Evolutionary conservation across 2,329 filamentous ascomycete genomes (phyloP), one percentile per base, ranked within the genome.

Genomic region (Phialocephala sp.): DNA sequence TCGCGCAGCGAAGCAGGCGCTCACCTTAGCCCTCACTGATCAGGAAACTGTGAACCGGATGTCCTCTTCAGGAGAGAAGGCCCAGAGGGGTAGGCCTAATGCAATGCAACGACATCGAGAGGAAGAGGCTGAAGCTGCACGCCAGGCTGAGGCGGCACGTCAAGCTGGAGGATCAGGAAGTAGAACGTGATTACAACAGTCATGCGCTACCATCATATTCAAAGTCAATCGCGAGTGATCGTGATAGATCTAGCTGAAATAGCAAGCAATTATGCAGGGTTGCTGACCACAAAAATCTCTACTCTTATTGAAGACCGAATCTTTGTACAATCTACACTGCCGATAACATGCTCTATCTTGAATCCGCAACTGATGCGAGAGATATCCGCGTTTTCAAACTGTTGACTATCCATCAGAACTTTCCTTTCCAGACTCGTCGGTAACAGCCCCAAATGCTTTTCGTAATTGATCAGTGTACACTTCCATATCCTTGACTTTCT

Each of bases 61-160:
- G 59, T 61, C 59, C 39, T 61, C 59, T 61, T 61, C 59, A 1
- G 59, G 59, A 41, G n/a, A 61, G 15, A 22, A 55, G 24, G 59
- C 59, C 32, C 47, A 54, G 59, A 14, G n/a, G 12, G 32, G 24
- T 39, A 52, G 59, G 8, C 6, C 45, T 6, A 15, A 50, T 8
- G 45, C 45, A 24, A 50, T 5, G 45, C 22, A 9, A 50, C 6
- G 45, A 15, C 45, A 39, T 50, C 45, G 15, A 24, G 45, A 50
- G 45, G 45, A 50, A 50, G 45, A 6, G 45, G 22, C 6, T 50
- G 45, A 15, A n/a, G 15, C 8, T 12, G 41, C 41, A 9, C 8
- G 45, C 8, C 4, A 24, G 45, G 45, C 18, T 24, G 45, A 24
- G 20, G 45, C 20, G 22, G 45, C 8, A 27, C 4, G 8, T 50